These are phyloP conservation scores for Papiliotrema fonsecae DNA, from an alignment of 1,284 basidiomycete genomes.

Conservation along the genomic window DNA sequence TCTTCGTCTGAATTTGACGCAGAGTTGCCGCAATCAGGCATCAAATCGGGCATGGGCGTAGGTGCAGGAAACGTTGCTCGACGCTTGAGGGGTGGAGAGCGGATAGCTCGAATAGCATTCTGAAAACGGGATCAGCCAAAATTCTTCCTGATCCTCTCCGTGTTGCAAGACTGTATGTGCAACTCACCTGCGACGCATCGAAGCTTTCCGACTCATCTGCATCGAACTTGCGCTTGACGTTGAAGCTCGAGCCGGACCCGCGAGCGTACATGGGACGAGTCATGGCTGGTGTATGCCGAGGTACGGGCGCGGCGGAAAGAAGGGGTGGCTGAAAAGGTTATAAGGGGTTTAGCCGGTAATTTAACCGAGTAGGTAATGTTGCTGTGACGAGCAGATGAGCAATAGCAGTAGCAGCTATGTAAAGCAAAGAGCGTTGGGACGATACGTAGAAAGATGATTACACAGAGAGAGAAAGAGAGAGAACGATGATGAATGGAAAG, in stretches of 20 bases:
- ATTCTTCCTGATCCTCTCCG: no score
- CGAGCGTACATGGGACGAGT: constrained; percentile 19
- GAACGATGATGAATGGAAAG: no score
- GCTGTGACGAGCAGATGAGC: no score
- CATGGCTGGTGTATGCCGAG: constrained; percentile 9
- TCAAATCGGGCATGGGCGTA: constrained; percentile 29
- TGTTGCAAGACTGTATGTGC: no score
- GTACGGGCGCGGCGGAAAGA: neutral
- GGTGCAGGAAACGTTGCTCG: constrained; percentile 10
- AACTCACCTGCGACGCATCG: constrained; percentile 26
- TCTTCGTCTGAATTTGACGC: constrained; percentile 30
- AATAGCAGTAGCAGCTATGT: no score
- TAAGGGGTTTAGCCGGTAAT: no score
- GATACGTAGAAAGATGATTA: no score
- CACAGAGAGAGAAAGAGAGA: no score
- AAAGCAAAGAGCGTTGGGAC: no score
- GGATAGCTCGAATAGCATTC: no score
- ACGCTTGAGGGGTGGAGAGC: constrained; percentile 22
- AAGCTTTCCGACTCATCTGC: constrained; percentile 12
- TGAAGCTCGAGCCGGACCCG: constrained; percentile 26
- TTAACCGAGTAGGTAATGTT: no score
- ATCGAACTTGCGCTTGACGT: constrained; percentile 36
- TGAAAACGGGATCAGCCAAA: no score
- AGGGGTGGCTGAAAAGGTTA: neutral
- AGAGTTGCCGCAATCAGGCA: constrained; percentile 35